A percentile compares a stretch with the other conserved stretches of the same genome.
Evolutionary conservation across 495 filamentous ascomycete genomes (phyloP).

Genomic region (Neurospora sp.): DNA sequence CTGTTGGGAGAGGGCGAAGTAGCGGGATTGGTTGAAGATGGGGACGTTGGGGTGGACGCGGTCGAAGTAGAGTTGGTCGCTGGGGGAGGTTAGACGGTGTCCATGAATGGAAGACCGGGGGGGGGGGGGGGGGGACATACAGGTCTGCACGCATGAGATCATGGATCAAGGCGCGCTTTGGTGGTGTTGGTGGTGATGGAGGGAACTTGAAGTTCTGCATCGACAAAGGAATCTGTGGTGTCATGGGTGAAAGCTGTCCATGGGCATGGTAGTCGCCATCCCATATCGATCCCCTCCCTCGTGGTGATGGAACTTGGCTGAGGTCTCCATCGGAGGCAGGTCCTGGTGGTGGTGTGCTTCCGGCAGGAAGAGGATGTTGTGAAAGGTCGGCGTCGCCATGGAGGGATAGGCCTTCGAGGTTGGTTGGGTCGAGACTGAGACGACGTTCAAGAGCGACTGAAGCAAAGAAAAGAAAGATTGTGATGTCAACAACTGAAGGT

Average conservation of each 20-base stretch:
- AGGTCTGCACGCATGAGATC: slow-evolving; percentile 36
- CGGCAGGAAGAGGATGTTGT: slow-evolving; percentile 1
- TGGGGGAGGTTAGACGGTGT: slow-evolving; percentile 3
- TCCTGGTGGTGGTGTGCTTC: background rate
- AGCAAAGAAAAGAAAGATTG: background rate
- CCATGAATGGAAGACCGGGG: background rate
- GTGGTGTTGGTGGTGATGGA: slow-evolving; percentile 17
- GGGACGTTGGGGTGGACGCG: slow-evolving; percentile 45
- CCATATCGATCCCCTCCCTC: slow-evolving; percentile 9
- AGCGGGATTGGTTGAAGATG: slow-evolving; percentile 38
- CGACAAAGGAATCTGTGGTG: slow-evolving; percentile 11
- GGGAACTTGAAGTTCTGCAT: slow-evolving; percentile 23
- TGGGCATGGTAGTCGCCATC: slow-evolving; percentile 14
- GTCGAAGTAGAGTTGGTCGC: slow-evolving; percentile 50
- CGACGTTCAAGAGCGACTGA: slow-evolving; percentile 27
- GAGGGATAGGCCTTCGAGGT: slow-evolving; percentile 4
- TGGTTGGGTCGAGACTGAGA: slow-evolving; percentile 24
- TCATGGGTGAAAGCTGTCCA: slow-evolving; percentile 9
- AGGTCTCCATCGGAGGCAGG: slow-evolving; percentile 6
- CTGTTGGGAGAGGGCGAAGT: slow-evolving; percentile 15
- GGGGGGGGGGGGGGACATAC: no score
- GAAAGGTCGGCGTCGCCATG: slow-evolving; percentile 6
- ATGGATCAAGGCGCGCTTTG: slow-evolving; percentile 14
- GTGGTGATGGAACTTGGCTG: slow-evolving; percentile 10
- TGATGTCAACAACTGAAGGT: background rate